A percentile compares a stretch with the other conserved stretches of the same genome.
phyloP scores from a whole-genome alignment of 331 rosid species.

The Malus hybrid region DNA sequence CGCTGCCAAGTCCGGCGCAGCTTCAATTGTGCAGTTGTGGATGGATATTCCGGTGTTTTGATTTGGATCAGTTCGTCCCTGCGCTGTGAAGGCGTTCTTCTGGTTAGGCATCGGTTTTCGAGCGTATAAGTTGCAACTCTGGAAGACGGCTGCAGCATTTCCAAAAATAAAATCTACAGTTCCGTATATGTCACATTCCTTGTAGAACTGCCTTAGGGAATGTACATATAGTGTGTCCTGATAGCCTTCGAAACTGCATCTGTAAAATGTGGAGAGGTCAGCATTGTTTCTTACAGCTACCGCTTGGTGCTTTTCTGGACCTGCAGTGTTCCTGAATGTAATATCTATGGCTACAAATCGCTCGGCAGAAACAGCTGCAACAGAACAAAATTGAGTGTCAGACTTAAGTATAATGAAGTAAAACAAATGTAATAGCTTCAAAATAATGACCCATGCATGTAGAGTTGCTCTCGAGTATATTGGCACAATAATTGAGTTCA shows the following conservation, averaged over 20 bases:
- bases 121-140: constrained; percentile 49
- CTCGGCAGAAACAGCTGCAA: constrained; percentile 61
- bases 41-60: constrained; percentile 71
- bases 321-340: constrained; percentile 76
- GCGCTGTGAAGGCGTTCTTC: constrained; percentile 59
- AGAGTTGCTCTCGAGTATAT: neutral
- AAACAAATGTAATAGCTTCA: no score
- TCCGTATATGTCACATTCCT: constrained; percentile 63
- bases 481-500: neutral
- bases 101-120: constrained; percentile 52
- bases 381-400: neutral
- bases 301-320: constrained; percentile 68
- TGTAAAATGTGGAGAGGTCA: constrained; percentile 65
- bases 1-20: constrained; percentile 45
- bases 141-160: constrained; percentile 70
- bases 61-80: constrained; percentile 60
- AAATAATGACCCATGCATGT: neutral
- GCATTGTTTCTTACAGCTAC: constrained; percentile 79
- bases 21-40: constrained; percentile 59
- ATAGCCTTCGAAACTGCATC: constrained; percentile 77
- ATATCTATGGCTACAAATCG: constrained; percentile 60
- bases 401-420: neutral
- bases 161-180: constrained; percentile 73
- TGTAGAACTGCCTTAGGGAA: constrained; percentile 66
- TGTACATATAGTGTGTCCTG: constrained; percentile 79